Conservation (phyloP, 2,329 filamentous ascomycete species). For the Fusarium torreyae region DNA sequence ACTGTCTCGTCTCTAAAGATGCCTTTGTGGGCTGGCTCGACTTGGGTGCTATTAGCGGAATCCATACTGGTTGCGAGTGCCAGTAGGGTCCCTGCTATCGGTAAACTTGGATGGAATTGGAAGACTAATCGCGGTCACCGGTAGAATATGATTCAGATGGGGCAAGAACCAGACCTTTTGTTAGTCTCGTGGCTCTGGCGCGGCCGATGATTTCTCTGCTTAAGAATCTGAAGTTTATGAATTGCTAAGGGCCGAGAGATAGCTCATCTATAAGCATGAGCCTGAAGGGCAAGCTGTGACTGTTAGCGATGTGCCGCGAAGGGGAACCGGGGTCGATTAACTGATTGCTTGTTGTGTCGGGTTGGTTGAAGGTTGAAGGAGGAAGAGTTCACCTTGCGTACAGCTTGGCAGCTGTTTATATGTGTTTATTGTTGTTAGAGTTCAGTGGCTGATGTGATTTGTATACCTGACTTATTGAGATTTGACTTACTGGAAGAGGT, state of each 20-base stretch:
- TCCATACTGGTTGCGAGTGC: conserved; percentile 3
- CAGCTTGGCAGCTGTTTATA: too few species aligned
- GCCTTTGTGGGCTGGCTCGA: conserved; percentile 25
- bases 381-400: too few species aligned
- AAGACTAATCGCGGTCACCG: not conserved
- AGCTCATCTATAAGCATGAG: too few species aligned
- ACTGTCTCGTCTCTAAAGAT: conserved; percentile 37
- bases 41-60: not conserved
- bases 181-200: not conserved
- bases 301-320: too few species aligned
- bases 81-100: not conserved
- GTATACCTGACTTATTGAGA: too few species aligned
- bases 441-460: too few species aligned
- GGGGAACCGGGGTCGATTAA: too few species aligned
- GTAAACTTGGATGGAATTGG: not conserved
- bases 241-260: not conserved
- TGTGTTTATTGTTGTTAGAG: too few species aligned
- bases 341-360: too few species aligned
- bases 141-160: not conserved
- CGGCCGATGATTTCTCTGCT: not conserved
- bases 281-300: too few species aligned
- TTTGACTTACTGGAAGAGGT: too few species aligned
- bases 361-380: too few species aligned
- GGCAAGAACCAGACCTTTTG: not conserved
- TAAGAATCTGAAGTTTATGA: not conserved